These are phyloP conservation scores for Sphenostylis stenocarpa DNA, from an alignment of 306 rosid species.

Conservation along the genomic window DNA sequence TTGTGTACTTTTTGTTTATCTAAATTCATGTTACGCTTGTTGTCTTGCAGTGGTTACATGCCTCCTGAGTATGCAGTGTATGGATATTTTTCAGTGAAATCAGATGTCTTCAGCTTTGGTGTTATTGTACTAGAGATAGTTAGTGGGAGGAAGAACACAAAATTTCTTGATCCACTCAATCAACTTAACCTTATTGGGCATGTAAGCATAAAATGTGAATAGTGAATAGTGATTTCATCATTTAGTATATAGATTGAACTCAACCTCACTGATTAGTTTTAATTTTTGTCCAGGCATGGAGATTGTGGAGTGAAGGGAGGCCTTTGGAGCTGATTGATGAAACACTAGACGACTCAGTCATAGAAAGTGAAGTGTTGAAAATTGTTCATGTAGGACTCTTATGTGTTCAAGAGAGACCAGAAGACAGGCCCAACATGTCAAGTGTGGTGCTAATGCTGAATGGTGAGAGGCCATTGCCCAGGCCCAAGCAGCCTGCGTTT, in stretches of 20 bases:
- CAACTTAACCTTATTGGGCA: slow-evolving; percentile 45
- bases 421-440: slow-evolving; percentile 38
- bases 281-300: slow-evolving; percentile 27
- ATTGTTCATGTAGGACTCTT: slow-evolving; percentile 27
- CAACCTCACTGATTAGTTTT: background rate
- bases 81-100: slow-evolving; percentile 49
- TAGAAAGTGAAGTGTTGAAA: background rate
- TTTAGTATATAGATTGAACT: background rate
- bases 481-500: slow-evolving; percentile 25
- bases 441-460: slow-evolving; percentile 30
- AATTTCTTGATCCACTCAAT: slow-evolving; percentile 29
- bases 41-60: slow-evolving; percentile 53
- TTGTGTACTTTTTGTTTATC: background rate
- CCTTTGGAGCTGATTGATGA: slow-evolving; percentile 27
- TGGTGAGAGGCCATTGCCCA: slow-evolving; percentile 26
- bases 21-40: background rate
- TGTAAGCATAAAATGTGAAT: slow-evolving; percentile 29
- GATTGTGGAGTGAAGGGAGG: slow-evolving; percentile 29
- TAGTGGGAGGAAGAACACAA: slow-evolving; percentile 46
- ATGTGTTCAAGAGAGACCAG: slow-evolving; percentile 34
- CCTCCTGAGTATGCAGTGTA: slow-evolving; percentile 56
- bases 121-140: slow-evolving; percentile 48
- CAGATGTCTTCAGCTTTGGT: slow-evolving; percentile 56
- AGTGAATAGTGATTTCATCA: background rate
- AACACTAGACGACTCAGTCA: background rate